Evolutionary conservation across 2,329 filamentous ascomycete species (phyloP), one percentile per base, ranked within the genome.

Genomic region (Neonectria faginata): DNA sequence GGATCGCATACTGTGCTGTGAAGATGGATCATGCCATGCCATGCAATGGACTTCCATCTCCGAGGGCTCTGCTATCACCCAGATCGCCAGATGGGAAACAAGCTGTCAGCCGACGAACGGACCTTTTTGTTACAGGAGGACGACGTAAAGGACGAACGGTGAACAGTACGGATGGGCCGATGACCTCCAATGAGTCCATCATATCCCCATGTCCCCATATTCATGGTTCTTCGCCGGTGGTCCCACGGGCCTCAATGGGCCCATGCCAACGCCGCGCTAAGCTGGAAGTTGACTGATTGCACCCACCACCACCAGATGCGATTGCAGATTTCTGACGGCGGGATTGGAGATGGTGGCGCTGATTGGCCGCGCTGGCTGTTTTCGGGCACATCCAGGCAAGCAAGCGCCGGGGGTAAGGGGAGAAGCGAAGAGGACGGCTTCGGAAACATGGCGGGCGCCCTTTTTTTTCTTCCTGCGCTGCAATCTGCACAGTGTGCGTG

Each of bases 391-490:
- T 31, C 29, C 29, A 31, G 29, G 22, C 41, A 16, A 22, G 33
- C 59, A 63, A 54, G 55, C 55, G 60, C 50, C 61, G 61, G 60
- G 53, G 61, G 51, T 41, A 48, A 59, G 61, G 61, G 54, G 56
- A 55, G 55, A 33, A 36, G 31, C 5, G 31, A 31, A 18, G 42
- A 44, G 51, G 18, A 45, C 56, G 36, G 9, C 56, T 59, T 51
- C 61, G 61, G 61, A 64, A 58, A 64, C 61, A 64, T 64, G 61
- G 61, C 25, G 29, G 25, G 25, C 25, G 25, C 22, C 22, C 22
- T 25, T 25, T 25, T 25, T 25, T 5, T 25, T 4, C 22, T 10
- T 29, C 27, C 9, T 29, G 7, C 27, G 27, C 27, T 29, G 27
- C 29, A 29, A 29, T 29, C 29, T 29, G 29, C 29, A 29, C 29